Conservation (phyloP, 2,329 filamentous ascomycete genomes). For the Trichoderma semiorbis region DNA sequence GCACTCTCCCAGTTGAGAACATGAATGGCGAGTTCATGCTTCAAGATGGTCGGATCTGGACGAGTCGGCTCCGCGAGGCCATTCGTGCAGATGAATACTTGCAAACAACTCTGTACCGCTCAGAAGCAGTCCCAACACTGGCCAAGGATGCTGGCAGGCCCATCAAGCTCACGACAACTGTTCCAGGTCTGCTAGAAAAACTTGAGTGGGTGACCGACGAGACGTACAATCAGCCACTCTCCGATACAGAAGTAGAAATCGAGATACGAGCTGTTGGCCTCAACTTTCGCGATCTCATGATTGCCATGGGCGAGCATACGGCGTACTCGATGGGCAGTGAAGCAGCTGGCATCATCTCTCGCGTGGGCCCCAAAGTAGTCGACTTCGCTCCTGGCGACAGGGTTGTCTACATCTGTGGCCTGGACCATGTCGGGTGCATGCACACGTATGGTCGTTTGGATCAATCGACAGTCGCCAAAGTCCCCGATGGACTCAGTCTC, state of each 20-base stretch:
- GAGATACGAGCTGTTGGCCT: slow-evolving; percentile 25
- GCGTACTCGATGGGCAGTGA: slow-evolving; percentile 20
- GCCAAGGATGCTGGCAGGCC: slow-evolving; percentile 18
- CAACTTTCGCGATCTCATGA: slow-evolving; percentile 27
- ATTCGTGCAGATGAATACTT: slow-evolving; percentile 10
- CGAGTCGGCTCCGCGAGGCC: slow-evolving; percentile 14
- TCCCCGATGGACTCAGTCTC: slow-evolving; percentile 21
- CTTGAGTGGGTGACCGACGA: slow-evolving; percentile 9
- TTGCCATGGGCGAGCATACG: slow-evolving; percentile 21
- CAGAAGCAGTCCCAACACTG: slow-evolving; percentile 9
- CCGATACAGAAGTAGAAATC: slow-evolving; percentile 19
- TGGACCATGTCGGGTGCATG: slow-evolving; percentile 15
- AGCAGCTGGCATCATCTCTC: slow-evolving; percentile 26
- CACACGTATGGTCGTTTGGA: slow-evolving; percentile 2
- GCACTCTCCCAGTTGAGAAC: background rate
- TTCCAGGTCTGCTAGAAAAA: slow-evolving; percentile 6
- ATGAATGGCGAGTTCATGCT: slow-evolving; percentile 20
- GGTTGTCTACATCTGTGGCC: slow-evolving; percentile 23
- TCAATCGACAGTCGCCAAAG: background rate
- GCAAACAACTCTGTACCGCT: background rate
- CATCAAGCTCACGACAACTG: slow-evolving; percentile 12
- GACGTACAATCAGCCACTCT: background rate
- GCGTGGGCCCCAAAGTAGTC: slow-evolving; percentile 21
- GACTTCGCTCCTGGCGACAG: slow-evolving; percentile 26
- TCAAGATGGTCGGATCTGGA: slow-evolving; percentile 4